These are phyloP conservation scores for Phytopythium aichiense DNA, from an alignment of 352 stramenopile species.

Conservation along the genomic window DNA sequence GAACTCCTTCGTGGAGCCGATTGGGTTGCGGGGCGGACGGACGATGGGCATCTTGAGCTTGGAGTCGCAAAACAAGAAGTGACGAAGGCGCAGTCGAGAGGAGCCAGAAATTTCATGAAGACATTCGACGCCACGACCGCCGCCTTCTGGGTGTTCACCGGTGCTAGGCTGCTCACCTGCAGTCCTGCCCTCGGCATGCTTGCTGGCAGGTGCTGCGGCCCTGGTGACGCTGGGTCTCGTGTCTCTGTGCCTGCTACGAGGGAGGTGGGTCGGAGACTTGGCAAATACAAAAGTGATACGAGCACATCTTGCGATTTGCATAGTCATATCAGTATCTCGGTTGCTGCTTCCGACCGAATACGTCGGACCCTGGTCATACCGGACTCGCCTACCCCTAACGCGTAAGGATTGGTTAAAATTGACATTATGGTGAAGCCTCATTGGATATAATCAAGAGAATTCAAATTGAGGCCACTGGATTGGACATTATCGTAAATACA, in stretches of 20 bases:
- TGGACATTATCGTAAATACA: background rate
- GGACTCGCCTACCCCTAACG: background rate
- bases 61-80: background rate
- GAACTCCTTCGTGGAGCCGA: slow-evolving; percentile 11
- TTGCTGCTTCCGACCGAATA: background rate
- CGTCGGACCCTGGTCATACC: background rate
- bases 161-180: background rate
- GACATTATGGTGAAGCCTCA: background rate
- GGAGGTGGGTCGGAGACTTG: background rate
- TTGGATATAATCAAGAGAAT: background rate
- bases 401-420: background rate
- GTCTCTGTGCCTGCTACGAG: too few relatives aligned
- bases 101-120: background rate
- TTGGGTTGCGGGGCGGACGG: slow-evolving; percentile 7
- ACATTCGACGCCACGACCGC: background rate
- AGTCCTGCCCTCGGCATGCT: background rate
- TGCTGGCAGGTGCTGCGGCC: too few relatives aligned
- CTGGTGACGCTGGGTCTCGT: too few relatives aligned
- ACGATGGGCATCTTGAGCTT: slow-evolving; percentile 2
- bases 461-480: background rate
- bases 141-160: background rate
- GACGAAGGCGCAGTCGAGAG: too few relatives aligned
- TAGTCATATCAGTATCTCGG: background rate
- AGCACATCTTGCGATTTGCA: background rate
- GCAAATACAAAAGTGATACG: slow-evolving; percentile 1